Percentiles rank a stretch among this genome's conserved stretches.
These are phyloP conservation scores for Combretum micranthum DNA, from an alignment of 345 rosid genomes.

Conservation along the genomic window DNA sequence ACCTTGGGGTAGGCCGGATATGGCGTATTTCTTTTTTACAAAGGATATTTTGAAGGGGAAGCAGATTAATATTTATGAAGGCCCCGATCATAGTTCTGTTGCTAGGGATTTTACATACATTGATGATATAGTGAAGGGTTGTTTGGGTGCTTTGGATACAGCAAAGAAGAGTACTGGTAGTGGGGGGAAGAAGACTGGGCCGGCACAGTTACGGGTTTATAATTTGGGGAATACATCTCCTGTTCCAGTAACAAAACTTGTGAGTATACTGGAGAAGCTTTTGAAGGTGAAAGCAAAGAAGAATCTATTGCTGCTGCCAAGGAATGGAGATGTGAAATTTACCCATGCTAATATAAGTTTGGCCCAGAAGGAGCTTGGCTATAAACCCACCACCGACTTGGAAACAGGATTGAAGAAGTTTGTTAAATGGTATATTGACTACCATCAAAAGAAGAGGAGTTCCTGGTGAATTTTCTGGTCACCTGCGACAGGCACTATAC, in stretches of 20 bases:
- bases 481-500: too few relatives aligned
- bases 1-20: conserved; percentile 21
- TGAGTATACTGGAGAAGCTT: conserved; percentile 13
- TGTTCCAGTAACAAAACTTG: conserved; percentile 16
- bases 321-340: conserved; percentile 18
- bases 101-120: conserved; percentile 19
- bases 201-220: conserved; percentile 11
- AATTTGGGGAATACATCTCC: conserved; percentile 21
- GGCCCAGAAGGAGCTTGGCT: conserved; percentile 13
- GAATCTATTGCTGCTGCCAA: conserved; percentile 13
- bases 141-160: conserved; percentile 17
- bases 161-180: conserved; percentile 16
- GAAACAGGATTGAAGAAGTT: conserved; percentile 18
- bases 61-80: conserved; percentile 15
- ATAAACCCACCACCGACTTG: conserved; percentile 17
- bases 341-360: conserved; percentile 15
- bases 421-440: conserved; percentile 13
- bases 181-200: conserved; percentile 15
- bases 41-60: conserved; percentile 14
- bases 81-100: conserved; percentile 9
- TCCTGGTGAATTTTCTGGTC: too few relatives aligned
- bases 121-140: conserved; percentile 20
- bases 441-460: conserved; percentile 3
- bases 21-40: conserved; percentile 14
- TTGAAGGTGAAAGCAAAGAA: conserved; percentile 20